Conservation (phyloP, 371 early-diverging fungal genomes). For the Apophysomyces trapeziformis region DNA sequence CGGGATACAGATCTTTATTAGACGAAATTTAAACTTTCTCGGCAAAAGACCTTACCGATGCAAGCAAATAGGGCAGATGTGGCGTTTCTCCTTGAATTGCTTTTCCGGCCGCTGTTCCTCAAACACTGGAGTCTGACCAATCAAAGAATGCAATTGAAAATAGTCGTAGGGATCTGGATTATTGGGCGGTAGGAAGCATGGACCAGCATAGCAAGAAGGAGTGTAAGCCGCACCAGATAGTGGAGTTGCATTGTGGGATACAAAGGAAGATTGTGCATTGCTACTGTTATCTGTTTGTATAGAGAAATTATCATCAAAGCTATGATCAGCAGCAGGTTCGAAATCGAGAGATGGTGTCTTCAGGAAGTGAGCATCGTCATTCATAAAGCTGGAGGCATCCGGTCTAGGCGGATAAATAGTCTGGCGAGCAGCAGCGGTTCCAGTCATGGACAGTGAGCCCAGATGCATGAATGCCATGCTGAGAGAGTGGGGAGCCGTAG, state of each 20-base stretch:
- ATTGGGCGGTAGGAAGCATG: not conserved
- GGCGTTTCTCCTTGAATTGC: slow-evolving; percentile 26
- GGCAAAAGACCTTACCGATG: slow-evolving; percentile 29
- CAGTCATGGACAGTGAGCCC: too few species aligned
- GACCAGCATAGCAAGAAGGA: not conserved
- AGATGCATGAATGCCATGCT: not conserved
- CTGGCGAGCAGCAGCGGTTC: too few species aligned
- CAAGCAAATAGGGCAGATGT: slow-evolving; percentile 31
- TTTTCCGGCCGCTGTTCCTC: slow-evolving; percentile 10
- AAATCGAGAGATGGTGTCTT: slow-evolving; percentile 2
- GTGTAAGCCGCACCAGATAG: not conserved
- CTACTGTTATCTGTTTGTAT: not conserved
- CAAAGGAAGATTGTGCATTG: not conserved
- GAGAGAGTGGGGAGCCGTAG: not conserved
- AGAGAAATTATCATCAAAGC: not conserved
- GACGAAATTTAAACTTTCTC: not conserved
- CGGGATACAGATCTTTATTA: slow-evolving; percentile 6
- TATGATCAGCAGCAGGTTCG: not conserved
- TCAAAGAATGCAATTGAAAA: not conserved
- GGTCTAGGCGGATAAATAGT: not conserved
- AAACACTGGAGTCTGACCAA: slow-evolving; percentile 1
- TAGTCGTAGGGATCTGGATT: slow-evolving; percentile 1
- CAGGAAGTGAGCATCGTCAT: not conserved
- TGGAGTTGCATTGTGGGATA: not conserved
- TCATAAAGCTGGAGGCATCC: not conserved